Evolutionary conservation across 2,329 filamentous ascomycete genomes (phyloP).

Genomic region (Clonostachys byssicola): DNA sequence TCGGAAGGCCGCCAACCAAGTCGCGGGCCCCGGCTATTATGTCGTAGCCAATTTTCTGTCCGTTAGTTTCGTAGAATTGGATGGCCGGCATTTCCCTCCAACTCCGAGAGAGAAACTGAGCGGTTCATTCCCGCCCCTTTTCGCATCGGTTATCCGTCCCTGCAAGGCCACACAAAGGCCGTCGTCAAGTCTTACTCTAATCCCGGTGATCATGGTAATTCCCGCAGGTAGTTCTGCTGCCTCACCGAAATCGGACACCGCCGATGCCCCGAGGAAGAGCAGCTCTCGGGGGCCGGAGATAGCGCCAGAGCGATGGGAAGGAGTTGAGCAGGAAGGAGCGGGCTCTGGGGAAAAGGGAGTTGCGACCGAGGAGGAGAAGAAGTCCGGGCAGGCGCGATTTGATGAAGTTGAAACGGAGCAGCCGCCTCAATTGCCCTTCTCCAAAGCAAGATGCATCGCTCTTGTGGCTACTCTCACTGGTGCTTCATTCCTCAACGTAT

Average conservation of each 20-base stretch:
- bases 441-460: conserved; percentile 47
- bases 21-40: too few species aligned
- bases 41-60: too few species aligned
- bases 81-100: background rate
- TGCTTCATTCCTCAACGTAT: conserved; percentile 51
- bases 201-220: too few species aligned
- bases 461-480: conserved; percentile 50
- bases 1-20: too few species aligned
- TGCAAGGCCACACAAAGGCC: too few species aligned
- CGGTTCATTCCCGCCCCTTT: background rate
- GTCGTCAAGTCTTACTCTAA: too few species aligned
- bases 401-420: conserved; percentile 11
- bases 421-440: conserved; percentile 25
- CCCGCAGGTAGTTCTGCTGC: too few species aligned
- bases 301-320: background rate
- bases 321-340: background rate
- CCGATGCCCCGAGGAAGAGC: too few species aligned
- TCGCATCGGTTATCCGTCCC: too few species aligned
- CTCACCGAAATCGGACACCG: too few species aligned
- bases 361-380: background rate
- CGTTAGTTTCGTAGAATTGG: too few species aligned
- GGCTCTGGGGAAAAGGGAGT: conserved; percentile 4
- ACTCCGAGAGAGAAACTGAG: background rate
- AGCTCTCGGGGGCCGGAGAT: too few species aligned
- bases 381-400: background rate